A percentile compares a stretch with the other conserved stretches of the same genome.
These are phyloP conservation scores for Lentinus tigrinus DNA, from an alignment of 768 basidiomycete species.

Conservation along the genomic window DNA sequence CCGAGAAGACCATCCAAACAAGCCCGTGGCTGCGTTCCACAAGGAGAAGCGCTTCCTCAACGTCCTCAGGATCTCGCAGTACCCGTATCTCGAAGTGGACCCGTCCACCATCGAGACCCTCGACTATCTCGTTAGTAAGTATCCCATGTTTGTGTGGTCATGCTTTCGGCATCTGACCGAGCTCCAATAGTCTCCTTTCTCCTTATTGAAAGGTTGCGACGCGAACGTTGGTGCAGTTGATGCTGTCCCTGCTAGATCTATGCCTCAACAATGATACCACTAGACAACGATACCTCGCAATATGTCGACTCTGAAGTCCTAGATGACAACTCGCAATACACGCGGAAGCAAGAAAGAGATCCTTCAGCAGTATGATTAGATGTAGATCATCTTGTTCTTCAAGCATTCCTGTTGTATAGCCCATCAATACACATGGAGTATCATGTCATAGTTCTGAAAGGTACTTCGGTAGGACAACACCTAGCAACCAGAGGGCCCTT, in stretches of 20 bases:
- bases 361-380: too few species aligned
- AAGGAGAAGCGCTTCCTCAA: constrained; percentile 34
- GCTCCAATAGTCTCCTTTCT: neutral
- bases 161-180: neutral
- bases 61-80: constrained; percentile 34
- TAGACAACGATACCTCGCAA: too few species aligned
- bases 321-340: constrained; percentile 33
- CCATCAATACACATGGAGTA: too few species aligned
- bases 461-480: too few species aligned
- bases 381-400: too few species aligned
- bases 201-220: neutral
- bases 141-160: neutral
- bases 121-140: constrained; percentile 37
- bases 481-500: too few species aligned
- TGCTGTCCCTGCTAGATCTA: neutral
- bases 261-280: too few species aligned
- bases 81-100: constrained; percentile 37
- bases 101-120: constrained; percentile 31
- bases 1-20: constrained; percentile 28
- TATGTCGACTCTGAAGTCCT: too few species aligned
- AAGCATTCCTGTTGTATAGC: too few species aligned
- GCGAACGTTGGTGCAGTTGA: neutral
- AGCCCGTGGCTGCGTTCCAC: constrained; percentile 35
- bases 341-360: too few species aligned
- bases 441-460: too few species aligned